A percentile compares a stretch with the other conserved stretches of the same genome.
These are phyloP conservation scores for Coniophora puteana DNA, from an alignment of 1,284 basidiomycete genomes.

Conservation along the genomic window DNA sequence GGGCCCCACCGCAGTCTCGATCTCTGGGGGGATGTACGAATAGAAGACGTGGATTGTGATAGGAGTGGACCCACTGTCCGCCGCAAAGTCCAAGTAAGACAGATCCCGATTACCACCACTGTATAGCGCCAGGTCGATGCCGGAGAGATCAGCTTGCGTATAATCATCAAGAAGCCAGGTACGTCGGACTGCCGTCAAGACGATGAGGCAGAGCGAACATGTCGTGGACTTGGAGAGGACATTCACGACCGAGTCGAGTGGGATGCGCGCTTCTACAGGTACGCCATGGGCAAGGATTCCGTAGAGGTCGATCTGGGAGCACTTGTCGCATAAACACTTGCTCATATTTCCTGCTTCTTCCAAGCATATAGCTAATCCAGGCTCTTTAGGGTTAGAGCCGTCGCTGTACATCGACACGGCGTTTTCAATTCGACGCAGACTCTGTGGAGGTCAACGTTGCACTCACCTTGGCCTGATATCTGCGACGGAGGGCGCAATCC, in stretches of 20 bases:
- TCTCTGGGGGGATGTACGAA: conserved; percentile 8
- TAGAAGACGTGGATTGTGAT: conserved; percentile 13
- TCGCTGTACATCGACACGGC: too few species aligned
- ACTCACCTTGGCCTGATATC: too few species aligned
- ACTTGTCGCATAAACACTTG: conserved; percentile 10
- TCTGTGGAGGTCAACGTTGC: too few species aligned
- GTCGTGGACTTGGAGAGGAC: conserved; percentile 7
- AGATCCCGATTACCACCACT: too few species aligned
- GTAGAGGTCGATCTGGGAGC: conserved; percentile 12
- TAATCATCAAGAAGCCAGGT: conserved; percentile 15
- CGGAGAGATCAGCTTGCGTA: conserved; percentile 9
- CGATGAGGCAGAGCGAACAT: conserved; percentile 15
- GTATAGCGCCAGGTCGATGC: conserved; percentile 5
- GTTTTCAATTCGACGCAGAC: too few species aligned
- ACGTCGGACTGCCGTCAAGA: conserved; percentile 9
- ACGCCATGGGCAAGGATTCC: conserved; percentile 15
- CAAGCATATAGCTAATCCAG: too few species aligned
- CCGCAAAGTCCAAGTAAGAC: too few species aligned
- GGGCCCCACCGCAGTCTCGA: conserved; percentile 2
- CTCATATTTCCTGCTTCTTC: too few species aligned
- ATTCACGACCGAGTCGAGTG: conserved; percentile 12
- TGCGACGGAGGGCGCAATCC: too few species aligned
- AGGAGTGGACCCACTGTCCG: conserved; percentile 9
- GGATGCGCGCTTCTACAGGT: background rate
- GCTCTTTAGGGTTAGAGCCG: too few species aligned